These are phyloP conservation scores for Pontederia paniculata DNA, from an alignment of 176 grass and related monocot species.

Conservation along the genomic window DNA sequence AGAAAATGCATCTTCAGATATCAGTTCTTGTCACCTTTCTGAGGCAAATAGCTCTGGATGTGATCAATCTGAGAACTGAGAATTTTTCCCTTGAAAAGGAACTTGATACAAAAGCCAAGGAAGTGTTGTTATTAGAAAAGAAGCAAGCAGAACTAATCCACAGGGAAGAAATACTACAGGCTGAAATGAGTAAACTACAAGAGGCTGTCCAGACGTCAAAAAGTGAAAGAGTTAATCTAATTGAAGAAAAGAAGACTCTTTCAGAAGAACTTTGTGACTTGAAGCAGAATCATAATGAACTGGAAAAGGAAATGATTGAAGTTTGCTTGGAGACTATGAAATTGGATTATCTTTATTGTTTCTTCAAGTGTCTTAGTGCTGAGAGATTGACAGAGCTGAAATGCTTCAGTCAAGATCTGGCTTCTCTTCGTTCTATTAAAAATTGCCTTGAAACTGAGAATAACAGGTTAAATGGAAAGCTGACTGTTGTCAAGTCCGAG, in stretches of 20 bases:
- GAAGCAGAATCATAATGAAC: conserved; percentile 27
- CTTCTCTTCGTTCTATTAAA: conserved; percentile 45
- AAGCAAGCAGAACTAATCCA: conserved; percentile 27
- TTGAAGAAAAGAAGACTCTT: conserved; percentile 33
- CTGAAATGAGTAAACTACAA: conserved; percentile 28
- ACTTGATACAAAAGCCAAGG: conserved; percentile 27
- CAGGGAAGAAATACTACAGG: conserved; percentile 42
- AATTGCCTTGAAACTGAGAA: conserved; percentile 27
- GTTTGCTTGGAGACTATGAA: conserved; percentile 49
- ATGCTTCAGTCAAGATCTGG: conserved; percentile 53
- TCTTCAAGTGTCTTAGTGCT: conserved; percentile 59
- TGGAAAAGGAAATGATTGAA: conserved; percentile 33
- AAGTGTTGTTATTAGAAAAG: conserved; percentile 33
- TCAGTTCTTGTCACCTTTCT: conserved; percentile 50
- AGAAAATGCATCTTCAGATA: conserved; percentile 44
- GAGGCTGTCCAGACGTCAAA: conserved; percentile 25
- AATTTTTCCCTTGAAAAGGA: conserved; percentile 48
- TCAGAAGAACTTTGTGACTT: conserved; percentile 36
- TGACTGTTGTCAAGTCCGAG: conserved; percentile 38
- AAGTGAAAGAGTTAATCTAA: conserved; percentile 33
- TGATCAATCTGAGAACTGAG: conserved; percentile 42
- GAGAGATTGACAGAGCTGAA: conserved; percentile 55
- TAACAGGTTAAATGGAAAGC: conserved; percentile 34
- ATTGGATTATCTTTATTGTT: conserved; percentile 59
- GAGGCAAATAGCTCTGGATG: conserved; percentile 51